Evolutionary conservation across 2,329 filamentous ascomycete species (phyloP).

Genomic region (Dothideomycetes sp.): DNA sequence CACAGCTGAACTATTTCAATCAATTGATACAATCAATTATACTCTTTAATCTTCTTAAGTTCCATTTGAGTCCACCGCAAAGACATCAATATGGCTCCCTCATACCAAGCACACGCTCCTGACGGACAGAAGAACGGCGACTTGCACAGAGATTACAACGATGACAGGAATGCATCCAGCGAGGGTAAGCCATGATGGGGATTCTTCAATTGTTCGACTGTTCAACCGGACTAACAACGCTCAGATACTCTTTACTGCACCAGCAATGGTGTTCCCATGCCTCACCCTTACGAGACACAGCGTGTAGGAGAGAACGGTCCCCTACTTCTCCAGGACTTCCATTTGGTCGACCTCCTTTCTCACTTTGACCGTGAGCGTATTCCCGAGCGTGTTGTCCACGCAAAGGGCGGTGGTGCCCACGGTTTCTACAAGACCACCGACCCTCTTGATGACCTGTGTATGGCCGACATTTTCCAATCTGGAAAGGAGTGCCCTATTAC

Average conservation of each 20-base stretch:
- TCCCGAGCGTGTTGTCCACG: conserved; percentile 43
- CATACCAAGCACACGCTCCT: conserved; percentile 19
- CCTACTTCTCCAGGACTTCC: conserved; percentile 46
- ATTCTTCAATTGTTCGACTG: too few species aligned
- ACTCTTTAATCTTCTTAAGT: too few species aligned
- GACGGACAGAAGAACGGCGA: conserved; percentile 29
- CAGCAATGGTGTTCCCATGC: conserved; percentile 37
- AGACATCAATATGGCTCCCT: conserved; percentile 21
- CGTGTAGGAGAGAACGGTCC: conserved; percentile 49
- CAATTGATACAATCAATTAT: too few species aligned
- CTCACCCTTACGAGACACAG: conserved; percentile 49
- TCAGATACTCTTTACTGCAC: conserved; percentile 47
- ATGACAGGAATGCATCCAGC: conserved; percentile 35
- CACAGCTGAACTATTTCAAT: too few species aligned
- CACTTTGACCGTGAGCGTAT: conserved; percentile 44
- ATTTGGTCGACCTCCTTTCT: conserved; percentile 40
- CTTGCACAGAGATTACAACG: conserved; percentile 34
- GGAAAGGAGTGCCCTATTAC: conserved; percentile 62
- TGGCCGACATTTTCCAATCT: conserved; percentile 43
- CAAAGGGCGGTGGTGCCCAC: conserved; percentile 42
- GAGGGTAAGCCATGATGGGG: too few species aligned
- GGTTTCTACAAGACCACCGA: conserved; percentile 41
- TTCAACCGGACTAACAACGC: too few species aligned
- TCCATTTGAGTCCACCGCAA: too few species aligned
- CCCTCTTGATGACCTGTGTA: conserved; percentile 36